Evolutionary conservation across 1,139 yeast genomes (phyloP).

Genomic region (Blastobotrys petasosporus): DNA sequence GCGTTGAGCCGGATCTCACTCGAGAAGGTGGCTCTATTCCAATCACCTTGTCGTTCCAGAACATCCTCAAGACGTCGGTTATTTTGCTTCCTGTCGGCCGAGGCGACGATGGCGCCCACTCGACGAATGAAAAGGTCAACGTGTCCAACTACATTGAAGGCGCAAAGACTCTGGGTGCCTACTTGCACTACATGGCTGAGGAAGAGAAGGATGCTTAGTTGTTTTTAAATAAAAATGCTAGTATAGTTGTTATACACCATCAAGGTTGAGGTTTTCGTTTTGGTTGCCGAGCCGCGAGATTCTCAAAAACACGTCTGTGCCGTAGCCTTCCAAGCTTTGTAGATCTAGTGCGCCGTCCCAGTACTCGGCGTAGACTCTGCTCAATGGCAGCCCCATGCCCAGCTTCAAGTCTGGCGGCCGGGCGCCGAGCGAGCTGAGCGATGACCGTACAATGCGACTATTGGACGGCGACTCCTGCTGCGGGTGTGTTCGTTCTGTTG

Average conservation of each 20-base stretch:
- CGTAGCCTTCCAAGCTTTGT: conserved; percentile 83
- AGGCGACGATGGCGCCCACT: conserved; percentile 99
- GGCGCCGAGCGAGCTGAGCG: conserved; percentile 50
- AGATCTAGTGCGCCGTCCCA: conserved; percentile 89
- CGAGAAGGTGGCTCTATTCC: conserved; percentile 99
- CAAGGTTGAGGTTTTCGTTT: conserved; percentile 60
- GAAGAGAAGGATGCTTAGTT: conserved; percentile 32
- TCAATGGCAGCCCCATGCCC: conserved; percentile 88
- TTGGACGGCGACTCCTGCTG: conserved; percentile 1
- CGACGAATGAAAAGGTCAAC: conserved; percentile 91
- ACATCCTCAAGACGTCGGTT: conserved; percentile 77
- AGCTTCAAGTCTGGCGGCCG: conserved; percentile 69
- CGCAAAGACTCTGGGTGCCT: conserved; percentile 88
- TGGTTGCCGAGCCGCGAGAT: conserved; percentile 72
- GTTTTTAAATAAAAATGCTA: background rate
- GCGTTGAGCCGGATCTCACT: conserved; percentile 90
- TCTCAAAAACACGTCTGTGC: conserved; percentile 79
- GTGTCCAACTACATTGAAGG: conserved; percentile 88
- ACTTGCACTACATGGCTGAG: conserved; percentile 75
- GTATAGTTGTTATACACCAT: conserved; percentile 47
- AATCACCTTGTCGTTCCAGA: conserved; percentile 86
- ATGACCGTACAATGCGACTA: conserved; percentile 29
- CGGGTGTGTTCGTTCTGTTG: conserved; percentile 13
- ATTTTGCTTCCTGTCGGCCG: conserved; percentile 93
- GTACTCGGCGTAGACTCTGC: conserved; percentile 86